Evolutionary conservation across 164 flowering plant species (phyloP), one percentile per base, ranked within the genome.

Genomic region (Amborella trichopoda): DNA sequence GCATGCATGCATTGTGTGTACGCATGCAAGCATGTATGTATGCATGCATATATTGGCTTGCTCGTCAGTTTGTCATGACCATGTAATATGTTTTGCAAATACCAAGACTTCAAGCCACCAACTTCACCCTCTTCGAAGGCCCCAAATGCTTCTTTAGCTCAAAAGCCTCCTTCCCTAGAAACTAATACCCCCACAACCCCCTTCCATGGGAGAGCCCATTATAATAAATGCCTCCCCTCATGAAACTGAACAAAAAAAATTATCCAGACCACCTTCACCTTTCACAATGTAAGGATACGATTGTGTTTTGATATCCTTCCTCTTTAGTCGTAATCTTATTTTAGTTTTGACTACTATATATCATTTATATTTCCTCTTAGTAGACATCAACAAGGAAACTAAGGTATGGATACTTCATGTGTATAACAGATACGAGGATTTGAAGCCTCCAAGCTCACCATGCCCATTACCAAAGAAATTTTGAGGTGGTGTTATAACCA

Each of bases 371-470:
- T n/a, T 17, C 14, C 37, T 61, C 19, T 19, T 6, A 25, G 21
- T 9, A 30, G 16, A 19, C 50, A 24, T 39, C 19, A 20, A 25
- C 21, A 11, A 33, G 1, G 12, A 17, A 33, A 17, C 16, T 17
- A 13, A 33, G 16, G 37, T 2, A 17, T 11, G 16, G 16, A 33
- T 33, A 13, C 37, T 11, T 17, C 37, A 33, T 38, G 16, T 22
- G 11, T 38, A 14, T 18, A 53, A 38, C 71, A 83, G 94, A 79
- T 83, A 88, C 25, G 91, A 81, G 39, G 86, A 83, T 47, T 39
- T 87, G 52, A 87, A 87, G 73, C 94, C 83, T 32, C 96, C 96
- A 50, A 53, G 73, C 26, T 66, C 90, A 10, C 93, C 91, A 18
- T 38, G 38, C 5, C 74, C 76, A 40, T 58, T 44, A 20, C 64